These are phyloP conservation scores for Stachybotrys echinatus DNA, from an alignment of 2,329 filamentous ascomycete genomes.

Conservation along the genomic window DNA sequence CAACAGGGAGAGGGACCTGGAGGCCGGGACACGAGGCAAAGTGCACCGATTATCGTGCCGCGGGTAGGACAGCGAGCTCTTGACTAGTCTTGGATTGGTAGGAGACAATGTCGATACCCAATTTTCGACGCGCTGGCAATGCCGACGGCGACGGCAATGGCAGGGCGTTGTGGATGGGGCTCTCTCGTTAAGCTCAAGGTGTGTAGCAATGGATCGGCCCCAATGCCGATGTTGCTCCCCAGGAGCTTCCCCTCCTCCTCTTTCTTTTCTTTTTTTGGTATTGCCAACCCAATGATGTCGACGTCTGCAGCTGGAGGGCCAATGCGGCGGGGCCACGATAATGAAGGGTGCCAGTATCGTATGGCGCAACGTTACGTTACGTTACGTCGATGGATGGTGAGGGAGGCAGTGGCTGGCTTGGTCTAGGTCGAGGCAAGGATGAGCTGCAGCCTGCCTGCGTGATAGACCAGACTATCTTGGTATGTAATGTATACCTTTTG, in stretches of 20 bases:
- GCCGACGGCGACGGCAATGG: not conserved
- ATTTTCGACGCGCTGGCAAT: not conserved
- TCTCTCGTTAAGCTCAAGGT: not conserved
- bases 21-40: not conserved
- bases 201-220: not conserved
- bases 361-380: slow-evolving; percentile 20
- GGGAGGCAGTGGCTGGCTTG: not conserved
- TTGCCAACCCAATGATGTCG: not conserved
- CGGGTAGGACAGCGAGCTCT: not conserved
- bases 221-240: not conserved
- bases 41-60: not conserved
- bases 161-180: not conserved
- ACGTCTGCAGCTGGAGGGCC: not conserved
- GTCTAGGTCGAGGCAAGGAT: not conserved
- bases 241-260: too few species aligned
- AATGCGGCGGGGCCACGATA: not conserved
- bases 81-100: not conserved
- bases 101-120: not conserved
- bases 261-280: not conserved
- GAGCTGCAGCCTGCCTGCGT: not conserved
- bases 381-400: slow-evolving; percentile 5
- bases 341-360: not conserved
- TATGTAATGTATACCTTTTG: too few species aligned
- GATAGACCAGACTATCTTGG: too few species aligned
- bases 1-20: too few species aligned